Evolutionary conservation across 202 grass and related monocot species (phyloP).

Genomic region (Panicum hallii): DNA sequence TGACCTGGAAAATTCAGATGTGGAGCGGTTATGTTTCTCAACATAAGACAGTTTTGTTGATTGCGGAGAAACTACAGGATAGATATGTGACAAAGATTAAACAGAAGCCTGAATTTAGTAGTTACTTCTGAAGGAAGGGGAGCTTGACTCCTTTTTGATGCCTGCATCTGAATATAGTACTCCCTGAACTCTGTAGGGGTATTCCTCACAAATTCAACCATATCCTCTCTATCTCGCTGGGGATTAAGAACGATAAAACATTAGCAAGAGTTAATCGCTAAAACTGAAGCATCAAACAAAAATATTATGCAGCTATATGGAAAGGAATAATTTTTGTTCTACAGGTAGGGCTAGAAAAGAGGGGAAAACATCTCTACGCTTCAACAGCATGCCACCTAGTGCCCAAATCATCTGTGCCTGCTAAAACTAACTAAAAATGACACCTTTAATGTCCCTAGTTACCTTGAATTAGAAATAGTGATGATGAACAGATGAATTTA

Average conservation of each 20-base stretch:
- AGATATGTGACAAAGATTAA: constrained; percentile 22
- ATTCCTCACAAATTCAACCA: constrained; percentile 87
- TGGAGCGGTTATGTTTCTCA: constrained; percentile 12
- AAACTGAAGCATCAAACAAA: constrained; percentile 1
- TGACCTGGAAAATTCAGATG: constrained; percentile 64
- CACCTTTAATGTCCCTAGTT: background rate
- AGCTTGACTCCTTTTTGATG: constrained; percentile 89
- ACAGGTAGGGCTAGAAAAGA: background rate
- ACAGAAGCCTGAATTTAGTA: constrained; percentile 30
- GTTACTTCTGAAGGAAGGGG: constrained; percentile 82
- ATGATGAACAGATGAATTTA: constrained; percentile 31
- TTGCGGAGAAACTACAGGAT: background rate
- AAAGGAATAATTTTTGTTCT: constrained; percentile 16
- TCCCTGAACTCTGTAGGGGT: constrained; percentile 86
- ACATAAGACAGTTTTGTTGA: constrained; percentile 13
- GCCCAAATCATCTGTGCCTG: background rate
- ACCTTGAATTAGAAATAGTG: background rate
- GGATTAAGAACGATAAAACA: constrained; percentile 8
- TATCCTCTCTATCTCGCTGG: constrained; percentile 85
- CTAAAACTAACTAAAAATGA: background rate
- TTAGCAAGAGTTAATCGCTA: constrained; percentile 1
- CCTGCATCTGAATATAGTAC: constrained; percentile 99
- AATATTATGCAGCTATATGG: background rate
- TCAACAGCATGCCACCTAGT: background rate
- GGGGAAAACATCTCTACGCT: background rate